Evolutionary conservation across 257 asterid genomes (phyloP).

Genomic region (Nicotiana tabacum): DNA sequence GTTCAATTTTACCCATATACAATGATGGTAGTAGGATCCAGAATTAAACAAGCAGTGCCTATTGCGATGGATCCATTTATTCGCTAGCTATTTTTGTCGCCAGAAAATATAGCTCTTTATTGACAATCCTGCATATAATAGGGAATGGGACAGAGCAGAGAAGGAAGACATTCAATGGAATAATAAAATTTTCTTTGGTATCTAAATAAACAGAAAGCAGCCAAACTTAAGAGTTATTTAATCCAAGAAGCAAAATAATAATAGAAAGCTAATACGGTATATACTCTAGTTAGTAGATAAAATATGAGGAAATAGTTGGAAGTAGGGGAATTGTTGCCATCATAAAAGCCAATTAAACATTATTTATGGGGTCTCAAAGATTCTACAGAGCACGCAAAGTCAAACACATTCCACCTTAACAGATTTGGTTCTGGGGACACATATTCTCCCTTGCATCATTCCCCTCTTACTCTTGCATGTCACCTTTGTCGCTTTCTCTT

Average conservation of each 20-base stretch:
- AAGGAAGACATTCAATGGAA: too few species aligned
- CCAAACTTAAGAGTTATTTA: neutral
- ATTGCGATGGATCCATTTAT: too few species aligned
- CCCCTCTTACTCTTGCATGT: neutral
- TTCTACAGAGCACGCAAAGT: constrained; percentile 18
- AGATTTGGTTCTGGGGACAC: neutral
- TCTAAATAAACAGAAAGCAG: neutral
- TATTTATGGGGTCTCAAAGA: constrained; percentile 16
- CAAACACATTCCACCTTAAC: neutral
- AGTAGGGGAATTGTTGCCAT: constrained; percentile 24
- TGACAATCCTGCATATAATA: too few species aligned
- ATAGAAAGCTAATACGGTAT: neutral
- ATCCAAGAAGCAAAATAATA: neutral
- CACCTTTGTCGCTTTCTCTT: constrained; percentile 3
- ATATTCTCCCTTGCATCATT: neutral
- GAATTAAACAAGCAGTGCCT: too few species aligned
- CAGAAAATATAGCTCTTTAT: too few species aligned
- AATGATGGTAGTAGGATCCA: too few species aligned
- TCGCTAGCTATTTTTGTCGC: too few species aligned
- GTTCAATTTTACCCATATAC: too few species aligned
- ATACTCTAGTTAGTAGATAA: too few species aligned
- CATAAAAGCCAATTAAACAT: neutral
- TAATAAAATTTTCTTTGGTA: neutral
- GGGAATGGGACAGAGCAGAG: neutral
- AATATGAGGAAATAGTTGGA: neutral